Evolutionary conservation across 2,329 filamentous ascomycete species (phyloP), one percentile per base, ranked within the genome.

Genomic region (Trichoderma harzianum): DNA sequence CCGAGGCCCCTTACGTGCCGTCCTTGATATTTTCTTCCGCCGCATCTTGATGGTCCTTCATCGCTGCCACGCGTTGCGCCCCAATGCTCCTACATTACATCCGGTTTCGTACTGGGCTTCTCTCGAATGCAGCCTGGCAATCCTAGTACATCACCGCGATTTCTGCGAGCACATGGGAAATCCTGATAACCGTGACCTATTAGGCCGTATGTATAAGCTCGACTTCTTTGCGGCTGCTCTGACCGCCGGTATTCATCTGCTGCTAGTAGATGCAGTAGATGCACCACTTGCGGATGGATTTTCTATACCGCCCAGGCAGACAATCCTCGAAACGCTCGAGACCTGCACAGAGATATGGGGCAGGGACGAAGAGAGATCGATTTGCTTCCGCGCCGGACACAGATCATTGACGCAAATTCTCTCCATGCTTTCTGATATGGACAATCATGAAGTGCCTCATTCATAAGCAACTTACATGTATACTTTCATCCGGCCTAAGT

Each of bases 51-150:
- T 68, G 26, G 65, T 68, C 7, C 65, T 68, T 11, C 53, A 68
- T 43, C 65, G 65, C 34, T 58, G 65, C 18, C 65, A 68, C 12
- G 65, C 65, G 5, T 36, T 60, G n/a, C 11, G 11, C 1, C 53
- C 65, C 7, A 39, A 68, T 24, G 65, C 65, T 18, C 53, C 65
- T 3, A n/a, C 6, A 24, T 3, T 43, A 12, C 55, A 68, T 11
- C 65, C 65, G 1, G 34, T 68, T 14, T 68, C 34, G 8, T 68
- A 68, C n/a, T 68, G 65, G 65, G 65, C 65, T 60, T 68, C 65
- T 58, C 53, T 68, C 2, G 65, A 68, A 16, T 68, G 65, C 18
- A 68, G 65, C 10, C n/a, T 68, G 2, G 65, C 53, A 11, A 68
- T 68, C n/a, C 34, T 68, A 16, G 53, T 68, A 6, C 65, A 68